A percentile compares a stretch with the other conserved stretches of the same genome.
Conservation (phyloP, 768 basidiomycete genomes). For the Termitomyces sp. region DNA sequence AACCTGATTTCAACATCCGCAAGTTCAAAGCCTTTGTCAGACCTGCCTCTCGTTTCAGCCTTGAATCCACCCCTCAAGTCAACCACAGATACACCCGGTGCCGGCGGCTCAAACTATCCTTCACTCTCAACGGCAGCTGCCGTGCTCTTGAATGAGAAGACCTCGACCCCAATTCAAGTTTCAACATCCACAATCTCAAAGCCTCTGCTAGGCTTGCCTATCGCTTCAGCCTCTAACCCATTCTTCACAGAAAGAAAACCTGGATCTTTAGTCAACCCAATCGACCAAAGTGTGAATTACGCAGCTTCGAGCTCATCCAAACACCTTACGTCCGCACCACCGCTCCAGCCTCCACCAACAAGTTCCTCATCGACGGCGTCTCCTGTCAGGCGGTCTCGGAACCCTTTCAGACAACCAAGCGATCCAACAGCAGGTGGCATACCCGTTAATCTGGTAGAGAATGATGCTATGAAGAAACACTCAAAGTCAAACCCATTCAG, state of each 20-base stretch:
- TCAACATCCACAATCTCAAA: background rate
- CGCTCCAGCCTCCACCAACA: background rate
- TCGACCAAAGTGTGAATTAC: background rate
- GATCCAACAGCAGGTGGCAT: background rate
- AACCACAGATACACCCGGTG: background rate
- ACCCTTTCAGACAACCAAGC: background rate
- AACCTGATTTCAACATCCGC: background rate
- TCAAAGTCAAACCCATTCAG: background rate
- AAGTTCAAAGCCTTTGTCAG: background rate
- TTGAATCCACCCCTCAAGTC: background rate
- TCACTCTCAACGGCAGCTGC: background rate
- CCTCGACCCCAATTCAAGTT: no score
- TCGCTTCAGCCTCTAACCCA: background rate
- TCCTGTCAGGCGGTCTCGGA: background rate
- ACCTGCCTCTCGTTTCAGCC: background rate
- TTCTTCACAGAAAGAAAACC: no score
- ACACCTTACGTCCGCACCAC: background rate
- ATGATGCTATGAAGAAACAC: background rate
- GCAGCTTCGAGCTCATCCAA: background rate
- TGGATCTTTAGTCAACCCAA: background rate
- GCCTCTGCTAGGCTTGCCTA: background rate
- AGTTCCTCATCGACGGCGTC: background rate
- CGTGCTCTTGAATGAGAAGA: background rate
- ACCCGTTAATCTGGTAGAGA: background rate
- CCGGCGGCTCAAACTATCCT: background rate